phyloP scores from a whole-genome alignment of 2,329 filamentous ascomycete genomes.

The Metarhizium rileyi region DNA sequence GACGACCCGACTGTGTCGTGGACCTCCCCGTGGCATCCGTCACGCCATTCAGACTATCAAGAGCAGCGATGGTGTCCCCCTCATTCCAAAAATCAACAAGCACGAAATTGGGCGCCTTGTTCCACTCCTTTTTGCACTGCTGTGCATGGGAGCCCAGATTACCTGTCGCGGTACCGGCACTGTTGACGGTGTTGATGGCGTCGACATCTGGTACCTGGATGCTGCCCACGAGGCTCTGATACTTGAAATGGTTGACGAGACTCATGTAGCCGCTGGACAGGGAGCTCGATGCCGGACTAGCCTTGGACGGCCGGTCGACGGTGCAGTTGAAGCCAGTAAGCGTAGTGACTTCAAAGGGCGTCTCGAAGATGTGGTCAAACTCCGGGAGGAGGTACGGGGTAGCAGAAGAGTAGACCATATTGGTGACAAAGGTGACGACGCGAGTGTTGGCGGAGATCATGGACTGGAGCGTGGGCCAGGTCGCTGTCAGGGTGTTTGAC shows the following conservation, averaged over 20 bases:
- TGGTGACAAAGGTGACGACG: conserved; percentile 60
- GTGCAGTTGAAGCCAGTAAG: conserved; percentile 62
- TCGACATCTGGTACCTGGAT: conserved; percentile 53
- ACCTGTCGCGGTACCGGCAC: conserved; percentile 43
- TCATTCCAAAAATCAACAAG: conserved; percentile 74
- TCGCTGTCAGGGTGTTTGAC: conserved; percentile 28
- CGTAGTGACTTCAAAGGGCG: conserved; percentile 52
- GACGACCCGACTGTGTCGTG: conserved; percentile 3
- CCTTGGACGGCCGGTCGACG: conserved; percentile 51
- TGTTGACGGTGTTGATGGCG: conserved; percentile 56
- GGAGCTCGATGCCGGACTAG: conserved; percentile 41
- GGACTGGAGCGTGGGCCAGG: conserved; percentile 63
- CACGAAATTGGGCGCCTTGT: conserved; percentile 58
- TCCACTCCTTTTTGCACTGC: conserved; percentile 48
- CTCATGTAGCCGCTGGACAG: conserved; percentile 52
- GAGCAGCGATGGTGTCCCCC: conserved; percentile 58
- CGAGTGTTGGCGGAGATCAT: conserved; percentile 57
- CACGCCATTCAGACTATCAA: conserved; percentile 57
- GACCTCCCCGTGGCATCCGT: conserved; percentile 27
- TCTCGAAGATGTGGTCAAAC: conserved; percentile 64
- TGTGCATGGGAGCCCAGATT: conserved; percentile 43
- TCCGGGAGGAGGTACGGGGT: conserved; percentile 53
- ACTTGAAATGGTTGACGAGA: conserved; percentile 73
- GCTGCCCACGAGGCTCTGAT: conserved; percentile 42
- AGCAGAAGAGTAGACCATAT: conserved; percentile 29